Evolutionary conservation across 2,329 filamentous ascomycete species (phyloP), one percentile per base, ranked within the genome.

Genomic region (Lasiodiplodia sp.): DNA sequence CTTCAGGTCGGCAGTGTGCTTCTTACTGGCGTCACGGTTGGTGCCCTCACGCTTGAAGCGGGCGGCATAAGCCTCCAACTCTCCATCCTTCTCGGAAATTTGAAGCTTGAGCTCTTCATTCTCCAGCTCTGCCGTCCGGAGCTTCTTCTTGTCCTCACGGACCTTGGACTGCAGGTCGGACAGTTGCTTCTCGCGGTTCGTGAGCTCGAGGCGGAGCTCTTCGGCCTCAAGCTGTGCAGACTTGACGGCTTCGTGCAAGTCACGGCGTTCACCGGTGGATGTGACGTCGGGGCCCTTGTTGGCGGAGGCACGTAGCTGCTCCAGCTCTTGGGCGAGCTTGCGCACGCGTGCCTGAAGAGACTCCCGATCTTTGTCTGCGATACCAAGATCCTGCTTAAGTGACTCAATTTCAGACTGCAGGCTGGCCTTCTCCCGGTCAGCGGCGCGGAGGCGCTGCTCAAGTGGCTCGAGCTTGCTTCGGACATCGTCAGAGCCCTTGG

Each of bases 201-300:
- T 21, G 70, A 74, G 69, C 74, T 77, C 16, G 74, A 72, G 11
- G 71, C 72, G 40, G 66, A 74, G 23, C 74, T 89, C 87, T 77
- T 92, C 88, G 52, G 86, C 83, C 74, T 91, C 87, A 14, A 88
- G 83, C 77, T 91, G 89, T 23, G 87, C 87, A 73, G 88, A 86
- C 70, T 87, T 88, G 31, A 90, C 82, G 78, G 88, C 84, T 65
- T 85, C 82, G 71, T 89, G 87, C 23, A 92, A 80, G 69, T 90
- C 87, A 51, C 85, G 83, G 53, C 87, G 85, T 74, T 89, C 87
- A 67, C 86, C 86, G 58, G 81, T 80, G 12, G 82, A 81, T 40
- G 85, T 83, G 21, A 81, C 75, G 71, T 82, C 75, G 65, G 68
- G 70, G 3, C 80, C 78, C 52, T 47, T 49, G 31, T 18, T 51